Evolutionary conservation across 2,329 filamentous ascomycete genomes (phyloP).

Genomic region (Colletotrichum zoysiae): DNA sequence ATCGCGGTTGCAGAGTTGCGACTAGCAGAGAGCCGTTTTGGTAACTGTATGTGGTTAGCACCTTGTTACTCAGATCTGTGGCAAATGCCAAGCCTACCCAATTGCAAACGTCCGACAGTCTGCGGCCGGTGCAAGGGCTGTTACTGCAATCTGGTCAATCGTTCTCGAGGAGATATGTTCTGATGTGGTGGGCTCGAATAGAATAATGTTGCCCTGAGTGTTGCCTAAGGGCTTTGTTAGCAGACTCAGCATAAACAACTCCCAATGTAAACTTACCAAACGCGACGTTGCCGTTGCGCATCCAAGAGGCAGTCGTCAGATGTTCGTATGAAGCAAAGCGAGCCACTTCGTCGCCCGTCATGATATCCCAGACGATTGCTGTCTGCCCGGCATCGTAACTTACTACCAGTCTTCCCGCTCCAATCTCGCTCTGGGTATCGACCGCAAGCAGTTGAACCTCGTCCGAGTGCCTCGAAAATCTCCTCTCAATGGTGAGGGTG

Average conservation of each 20-base stretch:
- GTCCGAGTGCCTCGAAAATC: constrained; percentile 86
- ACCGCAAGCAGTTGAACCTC: constrained; percentile 87
- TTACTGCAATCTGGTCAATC: constrained; percentile 91
- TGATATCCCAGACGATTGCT: constrained; percentile 95
- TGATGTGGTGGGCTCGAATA: constrained; percentile 93
- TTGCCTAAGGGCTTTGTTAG: constrained; percentile 73
- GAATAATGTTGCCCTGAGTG: constrained; percentile 89
- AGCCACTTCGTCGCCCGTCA: constrained; percentile 90
- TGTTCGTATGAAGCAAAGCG: constrained; percentile 94
- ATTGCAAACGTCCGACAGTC: constrained; percentile 97
- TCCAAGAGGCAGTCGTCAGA: constrained; percentile 89
- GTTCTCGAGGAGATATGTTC: constrained; percentile 94
- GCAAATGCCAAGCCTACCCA: constrained; percentile 70
- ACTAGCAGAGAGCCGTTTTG: constrained; percentile 95
- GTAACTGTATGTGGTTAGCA: constrained; percentile 70
- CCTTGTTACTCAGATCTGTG: not conserved
- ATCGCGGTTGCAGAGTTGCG: constrained; percentile 88
- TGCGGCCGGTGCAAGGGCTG: constrained; percentile 87
- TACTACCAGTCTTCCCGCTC: constrained; percentile 86
- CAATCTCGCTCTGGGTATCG: constrained; percentile 90
- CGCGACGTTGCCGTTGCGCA: constrained; percentile 95
- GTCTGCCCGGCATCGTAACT: constrained; percentile 94
- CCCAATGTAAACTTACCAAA: constrained; percentile 77
- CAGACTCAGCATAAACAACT: constrained; percentile 42
- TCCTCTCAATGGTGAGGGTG: constrained; percentile 87